Evolutionary conservation across 805 yeast genomes (phyloP).

Genomic region (Kurtzmaniella fragi): DNA sequence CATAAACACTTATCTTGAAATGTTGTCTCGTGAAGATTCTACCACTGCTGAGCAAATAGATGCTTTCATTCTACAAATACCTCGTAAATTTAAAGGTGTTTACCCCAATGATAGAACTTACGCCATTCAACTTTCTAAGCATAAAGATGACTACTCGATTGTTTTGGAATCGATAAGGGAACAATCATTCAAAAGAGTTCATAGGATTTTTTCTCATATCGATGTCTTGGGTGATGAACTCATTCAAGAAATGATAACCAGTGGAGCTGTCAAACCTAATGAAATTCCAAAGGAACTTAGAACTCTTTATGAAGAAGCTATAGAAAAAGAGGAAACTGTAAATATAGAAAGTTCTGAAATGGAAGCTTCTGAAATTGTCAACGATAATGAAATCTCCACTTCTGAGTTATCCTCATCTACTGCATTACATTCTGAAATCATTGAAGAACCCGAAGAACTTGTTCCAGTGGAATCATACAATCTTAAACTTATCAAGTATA

Average conservation of each 20-base stretch:
- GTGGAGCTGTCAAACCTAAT: slow-evolving; percentile 15
- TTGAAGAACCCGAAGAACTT: slow-evolving; percentile 50
- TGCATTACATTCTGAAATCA: slow-evolving; percentile 20
- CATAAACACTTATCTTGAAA: slow-evolving; percentile 58
- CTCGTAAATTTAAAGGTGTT: slow-evolving; percentile 10
- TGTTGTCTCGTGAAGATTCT: slow-evolving; percentile 34
- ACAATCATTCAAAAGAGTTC: slow-evolving; percentile 11
- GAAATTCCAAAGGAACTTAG: slow-evolving; percentile 32
- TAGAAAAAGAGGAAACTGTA: slow-evolving; percentile 2
- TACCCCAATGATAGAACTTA: slow-evolving; percentile 51
- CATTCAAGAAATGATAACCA: slow-evolving; percentile 23
- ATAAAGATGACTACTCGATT: slow-evolving; percentile 7
- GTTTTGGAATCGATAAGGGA: slow-evolving; percentile 1
- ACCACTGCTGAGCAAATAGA: slow-evolving; percentile 40
- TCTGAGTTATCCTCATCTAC: background rate
- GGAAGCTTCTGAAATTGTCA: slow-evolving; percentile 5
- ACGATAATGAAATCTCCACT: background rate
- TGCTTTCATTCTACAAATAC: slow-evolving; percentile 31
- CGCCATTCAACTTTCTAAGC: slow-evolving; percentile 39
- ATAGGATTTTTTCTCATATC: slow-evolving; percentile 35
- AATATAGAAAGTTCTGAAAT: slow-evolving; percentile 12
- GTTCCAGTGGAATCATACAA: slow-evolving; percentile 72
- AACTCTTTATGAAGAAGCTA: slow-evolving; percentile 17
- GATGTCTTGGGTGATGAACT: slow-evolving; percentile 52
- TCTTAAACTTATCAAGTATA: slow-evolving; percentile 71